Evolutionary conservation across 768 basidiomycete species (phyloP).

Genomic region (Mrakia gelida): DNA sequence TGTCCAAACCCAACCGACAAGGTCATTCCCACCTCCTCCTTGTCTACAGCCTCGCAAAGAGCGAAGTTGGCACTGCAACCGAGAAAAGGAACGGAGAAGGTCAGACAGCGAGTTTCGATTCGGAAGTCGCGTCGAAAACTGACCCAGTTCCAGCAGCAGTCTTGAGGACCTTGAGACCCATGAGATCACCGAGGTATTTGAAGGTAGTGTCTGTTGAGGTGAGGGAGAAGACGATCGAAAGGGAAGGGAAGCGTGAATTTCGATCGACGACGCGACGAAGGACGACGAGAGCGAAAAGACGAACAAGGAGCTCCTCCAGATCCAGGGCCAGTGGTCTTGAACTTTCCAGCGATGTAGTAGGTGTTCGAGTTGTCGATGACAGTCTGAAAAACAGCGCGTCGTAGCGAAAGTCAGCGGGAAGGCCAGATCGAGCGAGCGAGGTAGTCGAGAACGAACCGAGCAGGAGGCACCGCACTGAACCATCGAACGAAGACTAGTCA

Average conservation of each 20-base stretch:
- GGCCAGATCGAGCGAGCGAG: slow-evolving; percentile 2
- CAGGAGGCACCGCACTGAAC: neutral
- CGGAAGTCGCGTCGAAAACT: too few species aligned
- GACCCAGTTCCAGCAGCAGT: slow-evolving; percentile 68
- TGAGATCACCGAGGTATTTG: slow-evolving; percentile 75
- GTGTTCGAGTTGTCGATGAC: slow-evolving; percentile 25
- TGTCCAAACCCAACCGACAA: slow-evolving; percentile 63
- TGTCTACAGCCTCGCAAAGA: slow-evolving; percentile 63
- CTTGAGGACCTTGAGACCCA: slow-evolving; percentile 70
- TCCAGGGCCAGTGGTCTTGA: slow-evolving; percentile 94
- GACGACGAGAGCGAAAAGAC: neutral
- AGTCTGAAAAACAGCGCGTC: neutral
- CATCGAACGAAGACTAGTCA: neutral
- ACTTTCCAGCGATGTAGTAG: slow-evolving; percentile 52
- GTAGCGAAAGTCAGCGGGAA: neutral
- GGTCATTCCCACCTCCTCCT: slow-evolving; percentile 49
- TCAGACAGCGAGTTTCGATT: too few species aligned
- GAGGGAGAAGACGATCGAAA: slow-evolving; percentile 10
- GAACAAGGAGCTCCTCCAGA: slow-evolving; percentile 38
- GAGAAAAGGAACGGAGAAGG: too few species aligned
- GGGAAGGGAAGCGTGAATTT: neutral
- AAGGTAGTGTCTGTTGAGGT: slow-evolving; percentile 49
- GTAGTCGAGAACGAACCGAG: slow-evolving; percentile 25
- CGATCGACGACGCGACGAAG: too few species aligned
- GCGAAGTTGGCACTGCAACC: slow-evolving; percentile 67